Evolutionary conservation across 2,329 filamentous ascomycete genomes (phyloP), one percentile per base, ranked within the genome.

Genomic region (Tolypocladium nubicola): DNA sequence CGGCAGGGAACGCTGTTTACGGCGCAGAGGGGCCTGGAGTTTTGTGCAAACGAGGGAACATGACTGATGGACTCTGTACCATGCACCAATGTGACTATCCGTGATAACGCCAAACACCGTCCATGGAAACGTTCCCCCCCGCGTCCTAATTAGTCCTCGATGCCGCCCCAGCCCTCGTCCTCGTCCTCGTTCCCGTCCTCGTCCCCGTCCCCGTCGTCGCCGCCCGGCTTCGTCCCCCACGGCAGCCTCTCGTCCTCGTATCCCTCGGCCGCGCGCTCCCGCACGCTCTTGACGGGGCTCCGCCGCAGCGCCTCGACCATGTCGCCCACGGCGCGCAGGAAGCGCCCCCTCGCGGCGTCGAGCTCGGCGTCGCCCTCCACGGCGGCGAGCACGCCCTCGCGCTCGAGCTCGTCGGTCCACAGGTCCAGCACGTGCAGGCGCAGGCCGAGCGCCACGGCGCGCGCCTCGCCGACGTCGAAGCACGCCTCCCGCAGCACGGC

Each of bases 401-500:
- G 86, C 71, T 92, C 88, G 65, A 92, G 72, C 78, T 97, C 92
- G 70, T 97, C 94, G 10, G 96, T 81, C 84, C 89, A 97, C 56
- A 97, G 81, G 75, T 99, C 94, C 61, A 96, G 72, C 16, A 92
- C 82, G 73, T 99, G 94, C 71, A 96, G 85, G 61, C 90, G 77
- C 70, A 99, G 69, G 0, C 94, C 94, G 64, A 94, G 88, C 0
- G 93, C 88, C 1, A 95, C 83, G 65, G 83, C 85, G 55, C 71
- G 68, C 64, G 68, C 66, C 1, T 71, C 68, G 40, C 70, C 68
- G 39, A 61, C 59, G 39, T 74, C 71, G 23, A 75, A 69, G 47
- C 70, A 70, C 38, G 63, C 69, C 53, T 65, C 65, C 6, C 54
- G 55, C 45, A 74, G 58, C 1, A 72, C 62, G 6, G 55, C 63